These are phyloP conservation scores for Diaporthe batatas DNA, from an alignment of 2,329 filamentous ascomycete genomes.

Conservation along the genomic window DNA sequence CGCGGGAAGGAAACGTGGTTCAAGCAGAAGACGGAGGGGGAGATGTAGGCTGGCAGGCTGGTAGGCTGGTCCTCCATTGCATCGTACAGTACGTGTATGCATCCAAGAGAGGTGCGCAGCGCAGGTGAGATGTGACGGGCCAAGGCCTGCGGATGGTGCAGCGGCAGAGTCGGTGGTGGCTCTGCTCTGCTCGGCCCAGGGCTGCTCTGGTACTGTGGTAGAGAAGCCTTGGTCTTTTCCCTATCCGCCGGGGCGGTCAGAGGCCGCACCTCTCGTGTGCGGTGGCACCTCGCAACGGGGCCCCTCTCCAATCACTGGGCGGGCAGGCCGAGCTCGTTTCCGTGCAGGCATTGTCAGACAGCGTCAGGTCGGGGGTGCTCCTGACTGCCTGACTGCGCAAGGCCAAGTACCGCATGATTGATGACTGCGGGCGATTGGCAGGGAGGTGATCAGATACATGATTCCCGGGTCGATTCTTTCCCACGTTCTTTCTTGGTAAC, in stretches of 20 bases:
- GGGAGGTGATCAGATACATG: not conserved
- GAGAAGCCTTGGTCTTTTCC: conserved; percentile 27
- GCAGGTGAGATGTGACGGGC: conserved; percentile 42
- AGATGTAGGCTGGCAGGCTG: conserved; percentile 29
- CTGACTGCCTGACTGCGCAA: conserved; percentile 28
- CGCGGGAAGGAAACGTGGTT: conserved; percentile 26
- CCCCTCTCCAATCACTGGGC: conserved; percentile 39
- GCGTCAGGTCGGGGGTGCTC: conserved; percentile 22
- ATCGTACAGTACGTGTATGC: conserved; percentile 37
- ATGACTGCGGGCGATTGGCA: not conserved
- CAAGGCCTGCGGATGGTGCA: conserved; percentile 35
- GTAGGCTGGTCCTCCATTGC: conserved; percentile 34
- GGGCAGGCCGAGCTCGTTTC: conserved; percentile 39
- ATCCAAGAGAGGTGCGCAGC: conserved; percentile 28
- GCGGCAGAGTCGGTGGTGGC: not conserved
- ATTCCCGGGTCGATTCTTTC: not conserved
- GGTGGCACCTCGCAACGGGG: conserved; percentile 38
- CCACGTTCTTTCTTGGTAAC: conserved; percentile 16
- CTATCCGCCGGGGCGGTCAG: conserved; percentile 41
- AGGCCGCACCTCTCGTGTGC: conserved; percentile 38
- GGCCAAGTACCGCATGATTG: conserved; percentile 2
- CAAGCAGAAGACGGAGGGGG: conserved; percentile 18
- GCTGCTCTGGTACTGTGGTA: not conserved
- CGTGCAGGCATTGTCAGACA: conserved; percentile 40
- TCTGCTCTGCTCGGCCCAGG: not conserved